A percentile compares a stretch with the other conserved stretches of the same genome.
Evolutionary conservation across 2,329 filamentous ascomycete genomes (phyloP).

Genomic region (Venturia carpophila): DNA sequence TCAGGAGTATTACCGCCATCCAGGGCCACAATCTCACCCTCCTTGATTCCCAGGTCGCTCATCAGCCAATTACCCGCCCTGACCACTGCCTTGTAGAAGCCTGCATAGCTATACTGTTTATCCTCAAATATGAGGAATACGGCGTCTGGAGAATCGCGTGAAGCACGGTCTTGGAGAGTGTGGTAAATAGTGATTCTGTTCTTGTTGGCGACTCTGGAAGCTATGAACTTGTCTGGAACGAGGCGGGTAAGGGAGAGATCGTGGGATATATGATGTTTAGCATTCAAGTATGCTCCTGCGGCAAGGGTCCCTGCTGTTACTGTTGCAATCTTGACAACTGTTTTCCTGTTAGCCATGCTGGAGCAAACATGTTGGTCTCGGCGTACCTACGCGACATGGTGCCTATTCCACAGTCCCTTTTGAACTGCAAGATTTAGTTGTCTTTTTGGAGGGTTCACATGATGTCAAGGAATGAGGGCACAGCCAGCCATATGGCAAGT

Average conservation of each 20-base stretch:
- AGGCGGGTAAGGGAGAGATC: slow-evolving; percentile 13
- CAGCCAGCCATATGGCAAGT: neutral
- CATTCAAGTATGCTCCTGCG: slow-evolving; percentile 31
- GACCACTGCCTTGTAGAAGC: slow-evolving; percentile 28
- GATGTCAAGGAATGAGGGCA: neutral
- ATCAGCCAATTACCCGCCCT: slow-evolving; percentile 31
- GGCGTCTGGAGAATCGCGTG: slow-evolving; percentile 25
- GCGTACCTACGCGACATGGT: neutral
- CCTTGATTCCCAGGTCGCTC: slow-evolving; percentile 26
- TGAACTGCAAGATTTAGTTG: neutral
- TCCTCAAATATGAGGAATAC: slow-evolving; percentile 33
- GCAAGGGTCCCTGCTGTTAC: slow-evolving; percentile 27
- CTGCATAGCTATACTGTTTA: slow-evolving; percentile 28
- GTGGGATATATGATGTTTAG: slow-evolving; percentile 25
- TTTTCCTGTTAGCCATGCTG: neutral
- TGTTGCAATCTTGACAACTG: slow-evolving; percentile 14
- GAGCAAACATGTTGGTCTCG: neutral
- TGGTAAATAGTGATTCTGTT: slow-evolving; percentile 23
- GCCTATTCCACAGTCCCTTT: neutral
- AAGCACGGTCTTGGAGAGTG: slow-evolving; percentile 29
- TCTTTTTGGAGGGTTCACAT: neutral
- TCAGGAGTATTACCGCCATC: slow-evolving; percentile 31
- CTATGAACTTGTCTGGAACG: neutral
- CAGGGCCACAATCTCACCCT: slow-evolving; percentile 30
- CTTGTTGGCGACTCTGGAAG: neutral